Conservation (phyloP, 2,329 filamentous ascomycete species). For the Fusarium goolgardi region DNA sequence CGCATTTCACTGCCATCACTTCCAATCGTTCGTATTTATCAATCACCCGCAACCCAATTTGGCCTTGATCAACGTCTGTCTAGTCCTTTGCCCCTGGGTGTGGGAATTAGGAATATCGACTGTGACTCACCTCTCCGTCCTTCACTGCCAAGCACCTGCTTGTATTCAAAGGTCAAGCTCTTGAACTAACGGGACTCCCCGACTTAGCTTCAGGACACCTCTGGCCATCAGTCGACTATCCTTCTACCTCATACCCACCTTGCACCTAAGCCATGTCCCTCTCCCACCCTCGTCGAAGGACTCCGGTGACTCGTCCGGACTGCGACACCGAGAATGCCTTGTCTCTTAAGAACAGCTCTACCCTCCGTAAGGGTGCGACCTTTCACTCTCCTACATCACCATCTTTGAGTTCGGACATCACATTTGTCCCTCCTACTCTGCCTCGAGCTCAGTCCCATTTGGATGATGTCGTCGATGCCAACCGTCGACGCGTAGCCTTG, state of each 20-base stretch:
- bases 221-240: slow-evolving; percentile 46
- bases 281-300: slow-evolving; percentile 61
- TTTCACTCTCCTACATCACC: slow-evolving; percentile 67
- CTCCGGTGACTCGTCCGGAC: slow-evolving; percentile 56
- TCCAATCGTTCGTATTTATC: slow-evolving; percentile 34
- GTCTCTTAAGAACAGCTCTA: slow-evolving; percentile 53
- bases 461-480: slow-evolving; percentile 77
- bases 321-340: slow-evolving; percentile 50
- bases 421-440: slow-evolving; percentile 65
- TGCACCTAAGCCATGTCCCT: slow-evolving; percentile 61
- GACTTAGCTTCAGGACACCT: slow-evolving; percentile 50
- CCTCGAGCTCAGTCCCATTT: slow-evolving; percentile 76
- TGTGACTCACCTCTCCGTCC: slow-evolving; percentile 51
- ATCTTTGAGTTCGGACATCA: slow-evolving; percentile 53
- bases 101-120: slow-evolving; percentile 47
- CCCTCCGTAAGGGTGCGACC: slow-evolving; percentile 77
- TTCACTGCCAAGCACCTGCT: slow-evolving; percentile 42
- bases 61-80: slow-evolving; percentile 42
- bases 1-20: slow-evolving; percentile 21
- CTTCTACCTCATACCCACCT: slow-evolving; percentile 46
- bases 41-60: slow-evolving; percentile 37
- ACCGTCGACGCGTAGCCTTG: slow-evolving; percentile 74
- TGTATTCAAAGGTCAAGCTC: slow-evolving; percentile 44
- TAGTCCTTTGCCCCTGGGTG: slow-evolving; percentile 37
- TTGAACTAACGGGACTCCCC: slow-evolving; percentile 49